Base-by-base conservation (phyloP, 129 eudicot species). In the Flaveria sonorensis region DNA sequence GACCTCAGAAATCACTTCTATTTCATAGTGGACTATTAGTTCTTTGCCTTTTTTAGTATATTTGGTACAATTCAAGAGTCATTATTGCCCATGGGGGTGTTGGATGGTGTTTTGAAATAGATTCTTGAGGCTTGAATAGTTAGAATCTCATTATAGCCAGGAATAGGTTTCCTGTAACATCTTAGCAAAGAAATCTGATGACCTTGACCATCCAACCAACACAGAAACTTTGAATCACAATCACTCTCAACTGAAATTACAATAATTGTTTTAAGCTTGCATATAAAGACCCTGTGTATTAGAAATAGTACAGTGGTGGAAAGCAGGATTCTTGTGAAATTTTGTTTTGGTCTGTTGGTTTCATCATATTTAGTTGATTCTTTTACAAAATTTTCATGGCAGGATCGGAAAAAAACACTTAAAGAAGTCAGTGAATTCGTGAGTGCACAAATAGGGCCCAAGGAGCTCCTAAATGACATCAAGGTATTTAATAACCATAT, bases 361-460 rank as follows among this genome's bases (percentile, higher is more conserved):
- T 26, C 15, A 23, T 70, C 7, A 36, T 36, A 36, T 11, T 65
- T 79, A 52, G 24, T 6, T 53, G 52, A 42, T 55, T 56, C 59
- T 13, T 73, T 18, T 79, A 61, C 55, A 13, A 18, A 32, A 30
- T 63, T 80, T 45, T 10, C 76, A 67, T 84, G 76, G 69, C 92
- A 94, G 99, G 99, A 94, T 76, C 86, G 99, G 52, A 87, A 87
- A 65, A 79, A 74, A 83, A 94, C 93, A 52, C 61, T 94, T 6
- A 80, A 83, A 77, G 86, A 94, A 82, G 72, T 94, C 26, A 87
- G 89, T 48, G 97, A 94, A 82, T 81, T 91, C 46, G 72, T 91
- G 75, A 80, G 48, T 75, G 66, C 82, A 40, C 79, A 89, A 81
- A 77, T 94, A 52, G 96, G 89, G n/a, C 96, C 99, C 30, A 79